Conservation (phyloP, 106 monocot genomes). For the Acanthochlamys bracteata region DNA sequence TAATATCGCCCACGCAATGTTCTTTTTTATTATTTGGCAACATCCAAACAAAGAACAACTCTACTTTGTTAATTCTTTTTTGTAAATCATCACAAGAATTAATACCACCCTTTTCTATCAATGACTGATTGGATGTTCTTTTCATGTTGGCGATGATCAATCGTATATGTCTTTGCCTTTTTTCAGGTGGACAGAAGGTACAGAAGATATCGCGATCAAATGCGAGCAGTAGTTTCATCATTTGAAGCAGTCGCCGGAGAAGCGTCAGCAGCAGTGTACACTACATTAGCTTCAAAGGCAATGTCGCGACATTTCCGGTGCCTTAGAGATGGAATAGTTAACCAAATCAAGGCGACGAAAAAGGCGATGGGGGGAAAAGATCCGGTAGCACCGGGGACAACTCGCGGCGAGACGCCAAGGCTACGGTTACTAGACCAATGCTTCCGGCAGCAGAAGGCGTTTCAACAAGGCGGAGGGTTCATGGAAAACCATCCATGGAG, state of each 20-base stretch:
- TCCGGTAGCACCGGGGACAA: constrained; percentile 28
- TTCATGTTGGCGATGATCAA: background rate
- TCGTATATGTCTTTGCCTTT: background rate
- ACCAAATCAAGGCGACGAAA: constrained; percentile 47
- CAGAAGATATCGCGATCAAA: constrained; percentile 72
- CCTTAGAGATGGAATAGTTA: constrained; percentile 63
- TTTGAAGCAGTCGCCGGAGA: constrained; percentile 74
- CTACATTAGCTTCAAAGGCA: constrained; percentile 59
- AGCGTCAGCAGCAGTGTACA: constrained; percentile 51
- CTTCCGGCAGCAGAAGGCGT: constrained; percentile 58
- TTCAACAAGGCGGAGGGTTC: constrained; percentile 46
- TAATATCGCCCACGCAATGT: no score
- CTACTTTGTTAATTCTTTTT: no score
- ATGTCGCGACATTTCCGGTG: constrained; percentile 83
- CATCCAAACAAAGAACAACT: no score
- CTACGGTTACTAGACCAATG: constrained; percentile 76
- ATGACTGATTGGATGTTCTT: background rate
- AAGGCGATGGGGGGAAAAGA: constrained; percentile 73
- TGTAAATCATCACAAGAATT: no score
- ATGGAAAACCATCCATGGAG: constrained; percentile 74
- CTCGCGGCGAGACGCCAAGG: constrained; percentile 76
- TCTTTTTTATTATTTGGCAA: no score
- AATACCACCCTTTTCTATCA: no score
- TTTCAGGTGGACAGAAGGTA: constrained; percentile 67
- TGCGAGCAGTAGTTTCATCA: constrained; percentile 40